Evolutionary conservation across 1,284 basidiomycete species (phyloP), one percentile per base, ranked within the genome.

Genomic region (Tylopilus sp.): DNA sequence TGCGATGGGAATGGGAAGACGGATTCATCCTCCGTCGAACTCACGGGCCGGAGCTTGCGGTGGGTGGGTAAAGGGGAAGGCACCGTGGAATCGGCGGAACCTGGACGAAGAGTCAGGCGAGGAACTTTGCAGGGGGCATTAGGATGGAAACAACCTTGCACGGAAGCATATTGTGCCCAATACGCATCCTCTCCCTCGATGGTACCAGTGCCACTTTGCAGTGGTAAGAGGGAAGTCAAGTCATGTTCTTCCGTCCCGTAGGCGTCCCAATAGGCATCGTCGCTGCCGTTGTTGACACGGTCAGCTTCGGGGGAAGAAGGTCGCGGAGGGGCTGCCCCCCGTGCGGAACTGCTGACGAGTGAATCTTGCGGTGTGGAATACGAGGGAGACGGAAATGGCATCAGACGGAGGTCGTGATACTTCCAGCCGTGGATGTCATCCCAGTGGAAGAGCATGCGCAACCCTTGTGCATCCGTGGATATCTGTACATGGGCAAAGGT

Each of bases 391-490:
- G 88, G 88, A 64, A 88, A 88, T n/a, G 87, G 87, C 84, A 88
- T 87, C 58, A 81, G 65, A 45, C 78, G 74, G 24, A 79, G 71
- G 67, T 89, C 84, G 66, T 88, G 85, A 61, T 86, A 90, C 62
- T 76, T 83, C 88, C 88, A 90, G 36, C 72, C 73, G 33, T 72
- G 73, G 6, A 72, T 63, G 15, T 58, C 54, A 61, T 87, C 81
- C 84, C 84, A 88, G 40, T 80, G 79, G 66, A 90, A 88, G 54
- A 88, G 72, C 42, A 90, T 74, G 56, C 86, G 78, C 54, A 86
- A 71, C 15, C 74, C 79, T 24, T 73, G 65, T 24, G 60, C 57
- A 26, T 63, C 57, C 15, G 66, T 52, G 46, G 76, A 73, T 69
- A 87, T 71, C 61, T 79, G 76, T 54, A 82, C 78, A 56, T 90